phyloP scores from a whole-genome alignment of 2,329 filamentous ascomycete genomes.

The Hymenotorrendiella dingleyae region DNA sequence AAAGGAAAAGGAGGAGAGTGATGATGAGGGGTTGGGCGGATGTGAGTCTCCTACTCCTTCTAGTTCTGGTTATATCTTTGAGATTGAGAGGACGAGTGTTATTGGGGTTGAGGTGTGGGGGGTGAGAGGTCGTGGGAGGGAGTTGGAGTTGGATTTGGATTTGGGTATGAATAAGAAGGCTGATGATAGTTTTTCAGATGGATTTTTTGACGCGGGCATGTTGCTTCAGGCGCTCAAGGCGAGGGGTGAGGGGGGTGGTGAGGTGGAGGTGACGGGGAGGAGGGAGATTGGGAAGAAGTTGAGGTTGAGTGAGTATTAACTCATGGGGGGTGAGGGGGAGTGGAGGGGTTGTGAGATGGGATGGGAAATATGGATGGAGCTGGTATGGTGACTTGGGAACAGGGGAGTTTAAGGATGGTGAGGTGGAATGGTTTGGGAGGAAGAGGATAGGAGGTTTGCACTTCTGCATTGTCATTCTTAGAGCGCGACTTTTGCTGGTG shows the following conservation, averaged over 20 bases:
- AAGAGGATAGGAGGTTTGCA: no score
- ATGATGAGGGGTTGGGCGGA: constrained; percentile 85
- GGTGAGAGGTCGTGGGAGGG: no score
- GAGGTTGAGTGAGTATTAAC: constrained; percentile 60
- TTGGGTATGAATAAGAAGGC: constrained; percentile 1
- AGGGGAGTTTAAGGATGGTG: not conserved
- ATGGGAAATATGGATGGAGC: no score
- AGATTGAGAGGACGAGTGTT: no score
- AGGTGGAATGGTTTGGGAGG: not conserved
- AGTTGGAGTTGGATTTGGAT: no score
- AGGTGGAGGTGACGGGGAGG: constrained; percentile 52
- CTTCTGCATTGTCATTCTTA: no score
- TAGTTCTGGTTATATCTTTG: constrained; percentile 33
- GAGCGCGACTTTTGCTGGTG: no score
- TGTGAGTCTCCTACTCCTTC: no score
- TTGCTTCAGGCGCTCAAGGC: constrained; percentile 80
- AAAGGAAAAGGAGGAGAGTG: constrained; percentile 59
- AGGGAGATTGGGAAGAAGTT: constrained; percentile 72
- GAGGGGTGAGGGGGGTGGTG: constrained; percentile 50
- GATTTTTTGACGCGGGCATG: constrained; percentile 97
- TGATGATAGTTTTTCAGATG: constrained; percentile 52
- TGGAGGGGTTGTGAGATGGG: not conserved
- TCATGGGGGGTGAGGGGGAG: not conserved
- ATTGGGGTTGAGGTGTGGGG: no score
- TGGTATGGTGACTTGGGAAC: no score